Base-by-base conservation (phyloP, 2,329 filamentous ascomycete genomes). In the Aspergillus unguis region DNA sequence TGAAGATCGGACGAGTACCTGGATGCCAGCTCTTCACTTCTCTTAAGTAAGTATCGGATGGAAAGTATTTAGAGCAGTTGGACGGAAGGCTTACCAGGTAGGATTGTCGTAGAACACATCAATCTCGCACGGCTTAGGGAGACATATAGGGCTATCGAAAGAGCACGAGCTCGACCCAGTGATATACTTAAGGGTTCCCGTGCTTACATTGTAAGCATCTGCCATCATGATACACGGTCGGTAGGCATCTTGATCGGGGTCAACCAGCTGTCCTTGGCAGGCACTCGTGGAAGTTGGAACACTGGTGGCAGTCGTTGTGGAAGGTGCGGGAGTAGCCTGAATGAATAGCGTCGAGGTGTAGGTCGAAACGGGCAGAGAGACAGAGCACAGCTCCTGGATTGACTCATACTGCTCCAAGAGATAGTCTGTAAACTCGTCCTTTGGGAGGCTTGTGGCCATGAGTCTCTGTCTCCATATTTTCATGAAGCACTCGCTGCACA, bases 401-500 rank as follows among this genome's bases (percentile, higher is more conserved):
- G 35, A 23, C 27, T 37, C 26, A 17, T 45, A 51, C 36, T 41
- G 42, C 35, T 44, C 35, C 5, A 37, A 31, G 42, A 45, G 48
- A 29, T 51, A 45, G 26, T 44, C 42, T 6, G 31, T 35, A 26
- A 38, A 11, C n/a, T 51, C 33, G 31, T 31, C n/a, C 9, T 32
- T 38, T 5, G 32, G 40, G 25, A 45, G 48, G 8, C 29, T 44
- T 7, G 48, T 26, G 27, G 33, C 40, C 33, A 44, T 44, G 11
- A 50, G 33, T 29, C 41, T 25, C 41, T 43, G 41, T 23, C 48
- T 50, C 41, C 38, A 26, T 2, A 38, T 44, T 42, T 40, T 27
- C 11, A 50, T 29, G 28, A 44, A 44, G 33, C 40, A 50, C 28
- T 50, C 26, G 41, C 48, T 50, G 35, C 48, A 50, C 27, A 50